phyloP scores from a whole-genome alignment of 352 stramenopile species.

The Phytophthora citricola region DNA sequence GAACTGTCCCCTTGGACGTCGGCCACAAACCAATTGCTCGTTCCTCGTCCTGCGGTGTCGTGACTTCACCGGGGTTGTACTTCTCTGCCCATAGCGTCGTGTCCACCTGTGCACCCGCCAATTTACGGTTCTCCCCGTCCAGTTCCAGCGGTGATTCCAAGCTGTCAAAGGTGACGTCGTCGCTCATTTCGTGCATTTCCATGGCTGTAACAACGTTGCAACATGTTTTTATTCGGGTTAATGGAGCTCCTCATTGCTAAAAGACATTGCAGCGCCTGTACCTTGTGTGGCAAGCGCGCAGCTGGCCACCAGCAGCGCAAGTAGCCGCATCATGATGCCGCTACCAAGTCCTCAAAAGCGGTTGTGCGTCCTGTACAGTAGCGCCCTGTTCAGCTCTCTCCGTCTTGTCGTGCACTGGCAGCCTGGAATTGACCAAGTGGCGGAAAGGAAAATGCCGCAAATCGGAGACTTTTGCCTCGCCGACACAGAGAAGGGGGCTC shows the following conservation, averaged over 20 bases:
- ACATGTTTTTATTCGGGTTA: constrained; percentile 2
- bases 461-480: constrained; percentile 20
- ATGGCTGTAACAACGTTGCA: constrained; percentile 22
- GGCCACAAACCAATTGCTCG: constrained; percentile 44
- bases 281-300: constrained; percentile 28
- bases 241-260: not conserved
- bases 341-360: constrained; percentile 16
- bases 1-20: constrained; percentile 44
- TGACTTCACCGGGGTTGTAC: constrained; percentile 29
- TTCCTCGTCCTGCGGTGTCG: constrained; percentile 30
- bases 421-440: constrained; percentile 23
- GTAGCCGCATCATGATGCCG: constrained; percentile 28
- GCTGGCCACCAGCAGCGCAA: constrained; percentile 27
- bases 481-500: constrained; percentile 25
- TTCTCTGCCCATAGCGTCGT: constrained; percentile 9
- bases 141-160: constrained; percentile 1
- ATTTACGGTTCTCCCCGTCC: constrained; percentile 15
- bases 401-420: constrained; percentile 13
- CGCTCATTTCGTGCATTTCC: constrained; percentile 10
- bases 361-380: constrained; percentile 19
- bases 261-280: not conserved
- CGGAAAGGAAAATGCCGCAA: constrained; percentile 33
- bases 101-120: constrained; percentile 15
- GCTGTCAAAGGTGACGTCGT: constrained; percentile 26
- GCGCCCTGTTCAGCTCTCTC: constrained; percentile 8